These are phyloP conservation scores for Herpomyces periplanetae DNA, from an alignment of 2,329 filamentous ascomycete genomes.

Conservation along the genomic window DNA sequence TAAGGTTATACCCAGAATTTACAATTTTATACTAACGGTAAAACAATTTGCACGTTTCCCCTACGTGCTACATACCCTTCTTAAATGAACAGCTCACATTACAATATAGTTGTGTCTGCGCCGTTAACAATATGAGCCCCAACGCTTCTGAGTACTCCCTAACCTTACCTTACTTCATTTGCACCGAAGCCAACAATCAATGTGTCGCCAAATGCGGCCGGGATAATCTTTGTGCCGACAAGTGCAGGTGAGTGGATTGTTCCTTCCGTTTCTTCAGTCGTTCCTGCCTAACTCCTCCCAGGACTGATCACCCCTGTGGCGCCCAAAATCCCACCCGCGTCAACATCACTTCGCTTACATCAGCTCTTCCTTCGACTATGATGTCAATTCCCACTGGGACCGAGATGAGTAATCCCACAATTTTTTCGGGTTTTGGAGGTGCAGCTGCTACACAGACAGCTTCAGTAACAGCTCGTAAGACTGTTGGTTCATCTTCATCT, in stretches of 20 bases:
- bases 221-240: constrained; percentile 16
- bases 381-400: constrained; percentile 6
- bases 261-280: not conserved
- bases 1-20: not conserved
- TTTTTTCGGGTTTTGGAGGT: constrained; percentile 11
- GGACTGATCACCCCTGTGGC: constrained; percentile 26
- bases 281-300: constrained; percentile 2
- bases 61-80: too few species aligned
- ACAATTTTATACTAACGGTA: constrained; percentile 1
- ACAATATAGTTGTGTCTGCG: constrained; percentile 30
- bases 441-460: constrained; percentile 6
- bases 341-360: constrained; percentile 17
- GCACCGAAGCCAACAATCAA: constrained; percentile 26
- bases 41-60: too few species aligned
- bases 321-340: constrained; percentile 19
- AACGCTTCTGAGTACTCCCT: constrained; percentile 38
- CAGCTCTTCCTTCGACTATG: constrained; percentile 5
- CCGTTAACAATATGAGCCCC: constrained; percentile 19
- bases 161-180: constrained; percentile 38
- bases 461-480: too few species aligned
- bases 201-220: constrained; percentile 18
- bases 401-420: constrained; percentile 6
- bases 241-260: constrained; percentile 12
- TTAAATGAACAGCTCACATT: constrained; percentile 15
- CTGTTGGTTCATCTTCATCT: too few species aligned